A percentile compares a stretch with the other conserved stretches of the same genome.
These are phyloP conservation scores for Orbilia brochopaga DNA, from an alignment of 2,329 filamentous ascomycete species.

Conservation along the genomic window DNA sequence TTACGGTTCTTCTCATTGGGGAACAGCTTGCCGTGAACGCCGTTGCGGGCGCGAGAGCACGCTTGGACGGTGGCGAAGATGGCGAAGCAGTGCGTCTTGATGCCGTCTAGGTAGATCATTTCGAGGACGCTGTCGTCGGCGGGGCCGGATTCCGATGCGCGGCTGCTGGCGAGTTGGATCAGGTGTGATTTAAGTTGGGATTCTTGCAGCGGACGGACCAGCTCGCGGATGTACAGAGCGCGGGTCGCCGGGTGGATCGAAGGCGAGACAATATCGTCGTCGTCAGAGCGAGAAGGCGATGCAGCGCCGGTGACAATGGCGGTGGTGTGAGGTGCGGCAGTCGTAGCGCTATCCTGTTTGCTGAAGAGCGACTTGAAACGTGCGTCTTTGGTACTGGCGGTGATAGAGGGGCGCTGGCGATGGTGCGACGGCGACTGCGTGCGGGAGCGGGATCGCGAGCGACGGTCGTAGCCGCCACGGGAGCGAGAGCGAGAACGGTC, in stretches of 20 bases:
- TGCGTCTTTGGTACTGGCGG: conserved; percentile 57
- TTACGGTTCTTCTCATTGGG: conserved; percentile 85
- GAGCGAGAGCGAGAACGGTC: conserved; percentile 13
- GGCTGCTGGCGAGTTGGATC: conserved; percentile 67
- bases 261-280: conserved; percentile 60
- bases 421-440: conserved; percentile 29
- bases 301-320: conserved; percentile 52
- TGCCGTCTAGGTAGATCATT: conserved; percentile 78
- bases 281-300: conserved; percentile 56
- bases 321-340: conserved; percentile 51
- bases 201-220: conserved; percentile 83
- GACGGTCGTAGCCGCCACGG: conserved; percentile 15
- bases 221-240: conserved; percentile 84
- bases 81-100: conserved; percentile 87
- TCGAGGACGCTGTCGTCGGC: conserved; percentile 63
- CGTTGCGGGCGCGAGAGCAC: conserved; percentile 76
- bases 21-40: conserved; percentile 80
- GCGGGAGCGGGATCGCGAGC: conserved; percentile 15
- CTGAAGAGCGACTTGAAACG: conserved; percentile 63
- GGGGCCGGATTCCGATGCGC: conserved; percentile 13
- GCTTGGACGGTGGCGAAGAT: conserved; percentile 72
- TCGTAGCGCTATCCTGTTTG: conserved; percentile 53
- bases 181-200: conserved; percentile 72
- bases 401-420: conserved; percentile 46
- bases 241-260: conserved; percentile 74